Base-by-base conservation (phyloP, 345 rosid species). In the Isatis tinctoria region DNA sequence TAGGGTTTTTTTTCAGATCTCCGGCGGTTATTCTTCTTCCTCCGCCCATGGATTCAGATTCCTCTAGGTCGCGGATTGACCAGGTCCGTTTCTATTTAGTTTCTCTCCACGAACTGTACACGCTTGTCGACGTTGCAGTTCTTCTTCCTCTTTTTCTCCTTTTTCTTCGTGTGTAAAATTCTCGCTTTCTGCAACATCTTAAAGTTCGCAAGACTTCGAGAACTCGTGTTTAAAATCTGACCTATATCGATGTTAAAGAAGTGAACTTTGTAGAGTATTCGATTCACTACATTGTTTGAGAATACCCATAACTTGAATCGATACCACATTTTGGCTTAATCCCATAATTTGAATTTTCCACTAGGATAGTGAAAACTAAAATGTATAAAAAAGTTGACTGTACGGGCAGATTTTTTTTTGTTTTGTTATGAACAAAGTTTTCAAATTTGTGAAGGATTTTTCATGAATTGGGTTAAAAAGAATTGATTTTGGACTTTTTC, bases 1-100 rank as follows among this genome's bases (percentile, higher is more conserved):
- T 58, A 64, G 82, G 84, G 81, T 78, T 65, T 16, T 28, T 60
- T 18, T 79, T 33, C 77, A 44, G 75, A 77, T 77, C 71, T 39
- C 67, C 47, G 57, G 69, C 36, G 77, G 59, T 60, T 65, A 22
- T 8, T 67, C 72, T 60, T 13, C 68, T 45, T 65, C 72, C 32
- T 10, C 70, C 44, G 4, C 60, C 48, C 16, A 92, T 92, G 98
- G 89, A 90, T 56, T 85, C 96, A 8, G 87, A 81, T 73, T 83
- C 92, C 1, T 79, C 89, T 33, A 80, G 78, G 30, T 52, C 68
- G 33, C 91, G 95, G 53, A 81, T 92, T 32, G 85, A 92, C 73
- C 89, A 88, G 98, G 98, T 92, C 12, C 70, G 16, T 45, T 44
- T 58, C 28, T 57, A 43, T 35, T 58, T 2, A 5, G 24, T 10